Base-by-base conservation (phyloP, 106 monocot species). In the Acanthochlamys bracteata region DNA sequence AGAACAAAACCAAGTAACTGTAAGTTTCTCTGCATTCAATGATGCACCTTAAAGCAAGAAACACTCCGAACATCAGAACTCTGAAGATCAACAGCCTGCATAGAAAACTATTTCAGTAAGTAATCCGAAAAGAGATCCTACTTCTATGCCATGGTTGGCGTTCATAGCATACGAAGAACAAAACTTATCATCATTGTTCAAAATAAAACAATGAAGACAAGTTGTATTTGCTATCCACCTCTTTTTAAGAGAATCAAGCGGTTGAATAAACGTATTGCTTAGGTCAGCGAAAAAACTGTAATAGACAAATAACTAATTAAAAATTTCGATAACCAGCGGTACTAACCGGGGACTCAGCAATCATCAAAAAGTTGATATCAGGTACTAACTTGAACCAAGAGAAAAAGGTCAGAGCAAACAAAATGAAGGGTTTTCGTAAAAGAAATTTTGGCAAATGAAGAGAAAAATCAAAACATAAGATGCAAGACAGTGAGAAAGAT, bases 61-160 rank as follows among this genome's bases (percentile, higher is more conserved):
- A 76, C 59, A 24, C 56, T 71, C 12, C 58, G 65, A 55, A 69
- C 71, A 68, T 80, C 75, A 16, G 77, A 78, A 64, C 83, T 77
- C 45, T 71, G 64, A 43, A 93, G 85, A 71, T 93, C 83, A 65
- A 93, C 93, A 46, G 80, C 89, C 93, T 93, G 85, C 75, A 78
- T 73, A 61, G 47, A 20, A 10, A 68, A 41, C 17, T 47, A 3
- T 0, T 39, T 54, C 39, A 60, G 41, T 22, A 69, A 54, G 41
- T 24, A 54, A 13, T 39, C 11, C 33, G 13, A 41, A 24, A 24
- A 33, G 17, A 54, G 16, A 43, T 7, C 43, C 13, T 43, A 7
- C 43, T 43, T 13, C 43, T n/a, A n/a, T n/a, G n/a, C n/a, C n/a
- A n/a, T n/a, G n/a, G n/a, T n/a, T n/a, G n/a, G n/a, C n/a, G n/a